Base-by-base conservation (phyloP, 768 basidiomycete species). In the Psilocybe sp. region DNA sequence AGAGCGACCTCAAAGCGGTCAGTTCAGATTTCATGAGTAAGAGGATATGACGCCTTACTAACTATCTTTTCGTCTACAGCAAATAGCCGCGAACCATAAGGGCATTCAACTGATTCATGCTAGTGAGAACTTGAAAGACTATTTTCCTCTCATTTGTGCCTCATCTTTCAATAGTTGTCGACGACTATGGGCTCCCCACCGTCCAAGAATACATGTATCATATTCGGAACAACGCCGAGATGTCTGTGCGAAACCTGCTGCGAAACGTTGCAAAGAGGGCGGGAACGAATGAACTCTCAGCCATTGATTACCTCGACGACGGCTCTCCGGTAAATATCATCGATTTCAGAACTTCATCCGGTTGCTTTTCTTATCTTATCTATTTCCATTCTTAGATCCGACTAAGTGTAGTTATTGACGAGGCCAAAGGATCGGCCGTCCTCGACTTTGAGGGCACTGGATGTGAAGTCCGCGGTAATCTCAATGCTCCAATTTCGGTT, bases 141-240 rank as follows among this genome's bases (percentile, higher is more conserved):
- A 50, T 31, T 28, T 28, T 42, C 28, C 12, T 10, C 16, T 49
- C 8, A 42, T 37, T 46, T 38, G 47, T 62, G 41, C 33, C 42
- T 8, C 46, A 38, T 45, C 39, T 46, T 23, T 35, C 33, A 43
- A 35, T 54, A 92, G 84, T 98, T 58, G 86, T 96, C 44, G 78
- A 84, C 5, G 95, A 98, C 57, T 96, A 96, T 58, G 80, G 85
- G 5, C 76, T 97, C 37, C 69, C 81, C 50, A 92, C 84, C 0
- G 95, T 98, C 4, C 94, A 96, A 62, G 84, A 89, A 60, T 96
- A 96, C 67, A 96, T 96, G 93, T 79, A 81, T 52, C 85, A 92
- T 65, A 97, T 96, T 64, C 85, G 89, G 23, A 69, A 76, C 32
- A 98, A 96, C 59, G 95, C 95, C 41, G 95, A 97, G 65, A 72